Percentiles rank a stretch among this genome's conserved stretches.
Evolutionary conservation across 1,284 basidiomycete genomes (phyloP).

Genomic region (Hypsizygus ulmarius): DNA sequence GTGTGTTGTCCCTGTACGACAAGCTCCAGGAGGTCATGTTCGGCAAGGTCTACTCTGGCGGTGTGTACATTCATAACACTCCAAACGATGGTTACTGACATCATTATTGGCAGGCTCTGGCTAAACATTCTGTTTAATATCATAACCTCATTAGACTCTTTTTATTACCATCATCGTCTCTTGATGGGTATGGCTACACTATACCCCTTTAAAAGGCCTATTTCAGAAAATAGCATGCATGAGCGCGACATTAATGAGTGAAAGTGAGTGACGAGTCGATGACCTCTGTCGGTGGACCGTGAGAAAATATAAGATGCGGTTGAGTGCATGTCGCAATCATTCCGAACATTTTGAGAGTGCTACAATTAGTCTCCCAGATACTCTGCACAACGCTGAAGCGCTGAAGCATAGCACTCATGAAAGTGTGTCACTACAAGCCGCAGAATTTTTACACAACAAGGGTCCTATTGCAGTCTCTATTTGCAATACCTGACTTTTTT

Average conservation of each 20-base stretch:
- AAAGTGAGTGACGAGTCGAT: no score
- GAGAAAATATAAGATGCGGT: no score
- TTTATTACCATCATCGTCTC: constrained; percentile 28
- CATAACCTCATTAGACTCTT: constrained; percentile 37
- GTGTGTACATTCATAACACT: constrained; percentile 26
- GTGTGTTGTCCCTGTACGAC: constrained; percentile 94
- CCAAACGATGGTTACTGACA: neutral
- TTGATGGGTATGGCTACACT: constrained; percentile 37
- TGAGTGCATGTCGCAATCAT: no score
- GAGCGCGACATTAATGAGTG: constrained; percentile 38
- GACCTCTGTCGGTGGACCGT: no score
- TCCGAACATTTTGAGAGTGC: no score
- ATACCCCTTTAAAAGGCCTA: constrained; percentile 35
- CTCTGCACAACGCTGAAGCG: no score
- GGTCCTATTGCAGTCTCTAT: no score
- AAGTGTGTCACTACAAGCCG: no score
- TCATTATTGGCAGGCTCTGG: constrained; percentile 37
- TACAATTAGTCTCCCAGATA: no score
- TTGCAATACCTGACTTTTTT: no score
- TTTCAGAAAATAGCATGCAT: constrained; percentile 26
- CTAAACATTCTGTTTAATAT: constrained; percentile 35
- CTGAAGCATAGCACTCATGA: no score
- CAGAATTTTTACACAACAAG: no score
- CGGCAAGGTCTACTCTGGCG: constrained; percentile 95
- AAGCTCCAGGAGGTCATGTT: constrained; percentile 90